A percentile compares a stretch with the other conserved stretches of the same genome.
phyloP scores from a whole-genome alignment of 208 protist species.

The Trypanosoma rangeli region DNA sequence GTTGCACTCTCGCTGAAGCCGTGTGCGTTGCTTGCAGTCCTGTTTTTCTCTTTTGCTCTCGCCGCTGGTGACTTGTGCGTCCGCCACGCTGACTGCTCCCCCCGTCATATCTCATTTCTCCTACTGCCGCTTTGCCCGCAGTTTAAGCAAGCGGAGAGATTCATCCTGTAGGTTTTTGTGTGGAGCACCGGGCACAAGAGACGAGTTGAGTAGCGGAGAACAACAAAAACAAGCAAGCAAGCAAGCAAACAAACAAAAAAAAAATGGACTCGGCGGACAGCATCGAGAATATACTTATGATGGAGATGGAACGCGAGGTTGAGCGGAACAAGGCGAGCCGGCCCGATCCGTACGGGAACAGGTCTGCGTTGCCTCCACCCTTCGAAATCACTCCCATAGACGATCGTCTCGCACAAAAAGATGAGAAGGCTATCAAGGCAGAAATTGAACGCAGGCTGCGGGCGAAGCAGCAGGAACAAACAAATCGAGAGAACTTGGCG shows the following conservation, averaged over 20 bases:
- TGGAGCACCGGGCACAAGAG: background rate
- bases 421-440: constrained; percentile 44
- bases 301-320: constrained; percentile 82
- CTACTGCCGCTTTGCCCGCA: background rate
- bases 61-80: background rate
- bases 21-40: background rate
- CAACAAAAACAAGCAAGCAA: constrained; percentile 14
- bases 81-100: background rate
- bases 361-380: constrained; percentile 19
- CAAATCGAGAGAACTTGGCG: background rate
- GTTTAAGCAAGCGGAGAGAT: background rate
- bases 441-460: constrained; percentile 54
- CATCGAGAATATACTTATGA: constrained; percentile 72
- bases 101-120: too few species aligned
- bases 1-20: too few species aligned
- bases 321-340: constrained; percentile 24
- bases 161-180: background rate
- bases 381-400: constrained; percentile 52
- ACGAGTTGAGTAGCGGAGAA: background rate
- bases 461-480: constrained; percentile 38
- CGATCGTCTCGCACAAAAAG: constrained; percentile 26
- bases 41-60: constrained; percentile 1
- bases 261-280: constrained; percentile 53
- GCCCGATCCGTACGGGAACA: constrained; percentile 10
- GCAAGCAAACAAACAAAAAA: constrained; percentile 15